A percentile compares a stretch with the other conserved stretches of the same genome.
Evolutionary conservation across 495 filamentous ascomycete genomes (phyloP).

Genomic region (Annulohypoxylon nitens): DNA sequence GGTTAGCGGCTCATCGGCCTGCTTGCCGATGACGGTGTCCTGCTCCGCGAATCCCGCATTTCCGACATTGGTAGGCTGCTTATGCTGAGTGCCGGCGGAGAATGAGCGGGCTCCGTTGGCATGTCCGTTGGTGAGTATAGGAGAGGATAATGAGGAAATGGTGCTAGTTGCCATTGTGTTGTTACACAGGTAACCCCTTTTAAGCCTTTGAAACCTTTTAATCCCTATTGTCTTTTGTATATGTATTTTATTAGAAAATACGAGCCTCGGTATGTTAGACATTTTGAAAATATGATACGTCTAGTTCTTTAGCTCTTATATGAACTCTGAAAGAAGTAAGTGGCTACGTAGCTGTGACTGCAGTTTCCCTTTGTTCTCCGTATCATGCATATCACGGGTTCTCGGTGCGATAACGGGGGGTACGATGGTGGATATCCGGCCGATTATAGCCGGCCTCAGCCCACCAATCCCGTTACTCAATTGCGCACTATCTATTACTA

Average conservation of each 20-base stretch:
- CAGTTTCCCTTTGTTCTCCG: conserved; percentile 36
- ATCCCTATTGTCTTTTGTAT: conserved; percentile 11
- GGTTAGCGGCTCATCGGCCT: conserved; percentile 72
- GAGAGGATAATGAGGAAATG: conserved; percentile 10
- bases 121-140: neutral
- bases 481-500: conserved; percentile 25
- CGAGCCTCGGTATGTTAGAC: neutral
- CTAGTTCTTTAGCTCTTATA: neutral
- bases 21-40: conserved; percentile 43
- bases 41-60: conserved; percentile 28
- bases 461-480: conserved; percentile 15
- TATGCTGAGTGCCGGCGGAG: conserved; percentile 7
- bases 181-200: neutral
- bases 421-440: conserved; percentile 38
- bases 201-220: neutral
- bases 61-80: conserved; percentile 14
- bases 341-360: conserved; percentile 10
- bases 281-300: neutral
- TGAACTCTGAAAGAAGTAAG: neutral
- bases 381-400: conserved; percentile 9
- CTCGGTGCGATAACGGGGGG: conserved; percentile 43
- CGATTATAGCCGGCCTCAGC: conserved; percentile 41
- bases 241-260: neutral
- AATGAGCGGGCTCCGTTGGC: conserved; percentile 1
- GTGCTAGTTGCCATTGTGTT: conserved; percentile 27